These are phyloP conservation scores for Debaryomyces prosopidis DNA, from an alignment of 805 yeast genomes.

Conservation along the genomic window DNA sequence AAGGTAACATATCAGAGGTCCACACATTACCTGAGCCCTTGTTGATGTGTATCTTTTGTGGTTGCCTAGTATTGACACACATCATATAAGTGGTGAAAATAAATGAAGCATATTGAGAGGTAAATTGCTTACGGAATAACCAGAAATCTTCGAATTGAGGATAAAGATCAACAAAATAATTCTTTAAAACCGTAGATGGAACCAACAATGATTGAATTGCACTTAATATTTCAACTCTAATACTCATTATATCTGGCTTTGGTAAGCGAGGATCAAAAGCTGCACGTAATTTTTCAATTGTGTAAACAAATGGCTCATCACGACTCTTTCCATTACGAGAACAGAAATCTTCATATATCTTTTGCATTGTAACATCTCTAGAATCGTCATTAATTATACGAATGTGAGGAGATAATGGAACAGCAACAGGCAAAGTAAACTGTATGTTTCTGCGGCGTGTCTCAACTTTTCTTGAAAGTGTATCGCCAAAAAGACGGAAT, in stretches of 20 bases:
- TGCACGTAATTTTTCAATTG: constrained; percentile 81
- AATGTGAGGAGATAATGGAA: constrained; percentile 93
- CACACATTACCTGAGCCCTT: constrained; percentile 83
- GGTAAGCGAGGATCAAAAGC: constrained; percentile 94
- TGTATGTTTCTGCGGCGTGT: constrained; percentile 81
- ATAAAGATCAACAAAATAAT: constrained; percentile 70
- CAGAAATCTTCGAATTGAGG: constrained; percentile 90
- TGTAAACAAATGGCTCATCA: constrained; percentile 88
- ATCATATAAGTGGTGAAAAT: constrained; percentile 91
- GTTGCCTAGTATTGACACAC: constrained; percentile 90
- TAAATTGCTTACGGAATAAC: constrained; percentile 93
- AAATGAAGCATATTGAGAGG: constrained; percentile 92
- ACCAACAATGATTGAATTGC: constrained; percentile 86
- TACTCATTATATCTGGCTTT: constrained; percentile 85
- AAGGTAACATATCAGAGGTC: constrained; percentile 95
- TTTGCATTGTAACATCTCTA: constrained; percentile 72
- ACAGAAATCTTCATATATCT: constrained; percentile 86
- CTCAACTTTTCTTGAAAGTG: constrained; percentile 78
- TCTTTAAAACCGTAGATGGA: constrained; percentile 79
- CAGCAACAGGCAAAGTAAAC: constrained; percentile 86
- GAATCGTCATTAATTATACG: constrained; percentile 85
- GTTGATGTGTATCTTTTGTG: constrained; percentile 87
- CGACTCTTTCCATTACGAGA: constrained; percentile 67
- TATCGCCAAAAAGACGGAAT: constrained; percentile 84
- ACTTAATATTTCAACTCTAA: constrained; percentile 86